phyloP scores from a whole-genome alignment of 768 basidiomycete genomes.

The Leccinum fibrillosum region DNA sequence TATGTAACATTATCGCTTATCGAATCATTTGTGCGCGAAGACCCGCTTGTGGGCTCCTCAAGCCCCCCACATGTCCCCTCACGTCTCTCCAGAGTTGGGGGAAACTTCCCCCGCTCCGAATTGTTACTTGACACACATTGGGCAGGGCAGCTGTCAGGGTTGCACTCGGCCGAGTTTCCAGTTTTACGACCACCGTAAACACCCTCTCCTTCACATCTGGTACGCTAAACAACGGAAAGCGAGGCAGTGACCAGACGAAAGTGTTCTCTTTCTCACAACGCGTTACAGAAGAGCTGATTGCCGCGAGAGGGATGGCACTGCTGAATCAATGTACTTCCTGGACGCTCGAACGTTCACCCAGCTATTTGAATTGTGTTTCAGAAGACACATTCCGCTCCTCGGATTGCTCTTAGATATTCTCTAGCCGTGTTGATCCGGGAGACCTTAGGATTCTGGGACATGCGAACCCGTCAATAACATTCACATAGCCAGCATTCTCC shows the following conservation, averaged over 20 bases:
- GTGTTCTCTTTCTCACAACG: constrained; percentile 1
- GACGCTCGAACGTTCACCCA: background rate
- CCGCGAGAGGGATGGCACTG: background rate
- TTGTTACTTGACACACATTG: background rate
- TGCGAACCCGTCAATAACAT: constrained; percentile 1
- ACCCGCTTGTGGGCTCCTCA: background rate
- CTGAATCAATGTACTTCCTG: background rate
- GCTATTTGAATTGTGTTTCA: constrained; percentile 12
- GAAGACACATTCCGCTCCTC: constrained; percentile 3
- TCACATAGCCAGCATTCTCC: background rate
- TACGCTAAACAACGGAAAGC: background rate
- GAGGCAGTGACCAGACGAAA: background rate
- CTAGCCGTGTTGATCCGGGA: constrained; percentile 7
- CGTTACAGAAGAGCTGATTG: background rate
- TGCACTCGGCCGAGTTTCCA: background rate
- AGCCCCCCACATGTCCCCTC: background rate
- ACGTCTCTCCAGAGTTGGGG: background rate
- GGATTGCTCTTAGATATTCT: background rate
- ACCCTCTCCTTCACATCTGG: background rate
- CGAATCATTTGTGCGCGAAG: background rate
- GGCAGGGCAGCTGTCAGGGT: background rate
- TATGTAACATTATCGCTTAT: background rate
- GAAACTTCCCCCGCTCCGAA: background rate
- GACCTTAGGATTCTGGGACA: background rate
- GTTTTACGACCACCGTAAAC: constrained; percentile 8